These are phyloP conservation scores for Cladosporium sp. DNA, from an alignment of 2,329 filamentous ascomycete genomes.

Conservation along the genomic window DNA sequence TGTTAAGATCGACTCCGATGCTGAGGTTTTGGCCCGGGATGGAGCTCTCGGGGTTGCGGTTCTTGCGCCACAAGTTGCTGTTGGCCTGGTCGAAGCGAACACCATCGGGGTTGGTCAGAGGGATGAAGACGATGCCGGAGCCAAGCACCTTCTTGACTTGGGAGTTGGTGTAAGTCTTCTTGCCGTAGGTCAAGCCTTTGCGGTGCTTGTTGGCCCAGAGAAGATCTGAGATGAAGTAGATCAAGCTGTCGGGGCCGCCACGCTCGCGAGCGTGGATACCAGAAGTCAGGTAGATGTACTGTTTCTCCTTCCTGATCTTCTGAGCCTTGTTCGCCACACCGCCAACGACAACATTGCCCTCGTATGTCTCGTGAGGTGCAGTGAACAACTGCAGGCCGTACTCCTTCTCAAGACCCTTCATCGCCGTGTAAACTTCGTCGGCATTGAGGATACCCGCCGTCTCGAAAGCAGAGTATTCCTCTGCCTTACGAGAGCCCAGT, in stretches of 20 bases:
- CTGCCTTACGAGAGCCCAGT: conserved; percentile 37
- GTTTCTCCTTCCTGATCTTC: conserved; percentile 40
- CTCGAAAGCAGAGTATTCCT: conserved; percentile 35
- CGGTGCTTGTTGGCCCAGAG: conserved; percentile 54
- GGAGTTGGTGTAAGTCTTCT: conserved; percentile 52
- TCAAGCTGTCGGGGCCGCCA: conserved; percentile 56
- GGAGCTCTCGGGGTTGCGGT: conserved; percentile 50
- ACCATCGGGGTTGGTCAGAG: conserved; percentile 58
- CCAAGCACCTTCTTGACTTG: conserved; percentile 55
- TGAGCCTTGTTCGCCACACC: conserved; percentile 48
- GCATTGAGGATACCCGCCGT: conserved; percentile 50
- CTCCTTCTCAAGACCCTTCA: conserved; percentile 44
- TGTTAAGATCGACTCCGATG: conserved; percentile 56
- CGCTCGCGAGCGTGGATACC: conserved; percentile 61
- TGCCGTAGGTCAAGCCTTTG: conserved; percentile 54
- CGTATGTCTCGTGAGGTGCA: conserved; percentile 47
- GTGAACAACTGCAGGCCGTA: conserved; percentile 47
- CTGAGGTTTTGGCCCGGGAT: conserved; percentile 29
- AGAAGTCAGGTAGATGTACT: conserved; percentile 55
- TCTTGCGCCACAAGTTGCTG: conserved; percentile 58
- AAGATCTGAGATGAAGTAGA: conserved; percentile 61
- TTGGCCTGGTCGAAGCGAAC: conserved; percentile 54
- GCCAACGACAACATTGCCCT: conserved; percentile 44
- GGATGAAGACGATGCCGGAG: conserved; percentile 55
- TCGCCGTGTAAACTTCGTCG: conserved; percentile 47